Evolutionary conservation across 1,284 basidiomycete genomes (phyloP).

Genomic region (Puccinia horiana): DNA sequence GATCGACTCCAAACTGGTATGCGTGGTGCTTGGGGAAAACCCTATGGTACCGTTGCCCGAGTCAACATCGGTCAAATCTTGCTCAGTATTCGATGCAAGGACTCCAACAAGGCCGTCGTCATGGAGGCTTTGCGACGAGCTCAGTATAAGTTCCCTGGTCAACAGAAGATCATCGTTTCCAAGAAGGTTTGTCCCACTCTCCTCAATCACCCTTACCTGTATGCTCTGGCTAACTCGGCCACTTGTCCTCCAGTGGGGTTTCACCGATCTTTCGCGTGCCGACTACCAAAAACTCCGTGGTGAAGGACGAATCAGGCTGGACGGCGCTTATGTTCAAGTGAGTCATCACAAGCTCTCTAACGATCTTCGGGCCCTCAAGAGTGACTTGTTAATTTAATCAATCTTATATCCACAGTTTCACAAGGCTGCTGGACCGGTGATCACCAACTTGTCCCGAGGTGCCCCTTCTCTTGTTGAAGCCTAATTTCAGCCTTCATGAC

Average conservation of each 20-base stretch:
- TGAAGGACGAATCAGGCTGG: constrained; percentile 36
- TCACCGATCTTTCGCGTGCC: constrained; percentile 41
- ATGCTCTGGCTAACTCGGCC: neutral
- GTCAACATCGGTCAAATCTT: constrained; percentile 98
- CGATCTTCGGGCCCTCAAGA: no score
- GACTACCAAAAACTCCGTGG: constrained; percentile 38
- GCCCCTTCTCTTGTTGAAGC: constrained; percentile 33
- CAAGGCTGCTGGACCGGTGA: constrained; percentile 37
- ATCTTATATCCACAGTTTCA: constrained; percentile 20
- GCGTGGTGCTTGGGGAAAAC: constrained; percentile 99
- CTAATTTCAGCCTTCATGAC: neutral
- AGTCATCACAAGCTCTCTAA: neutral
- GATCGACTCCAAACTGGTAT: constrained; percentile 98
- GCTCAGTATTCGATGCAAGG: constrained; percentile 91
- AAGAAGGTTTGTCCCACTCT: constrained; percentile 29
- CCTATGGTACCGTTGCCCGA: constrained; percentile 90
- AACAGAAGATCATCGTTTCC: constrained; percentile 49
- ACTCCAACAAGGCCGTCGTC: constrained; percentile 80
- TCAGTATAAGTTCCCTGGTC: constrained; percentile 73
- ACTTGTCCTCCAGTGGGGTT: constrained; percentile 34
- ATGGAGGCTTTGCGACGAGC: constrained; percentile 95
- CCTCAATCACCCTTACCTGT: neutral
- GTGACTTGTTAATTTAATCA: neutral
- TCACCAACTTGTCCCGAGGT: constrained; percentile 40
- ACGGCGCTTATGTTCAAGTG: constrained; percentile 45